These are phyloP conservation scores for Beauveria scarabaeidicola DNA, from an alignment of 2,329 filamentous ascomycete species.

Conservation along the genomic window DNA sequence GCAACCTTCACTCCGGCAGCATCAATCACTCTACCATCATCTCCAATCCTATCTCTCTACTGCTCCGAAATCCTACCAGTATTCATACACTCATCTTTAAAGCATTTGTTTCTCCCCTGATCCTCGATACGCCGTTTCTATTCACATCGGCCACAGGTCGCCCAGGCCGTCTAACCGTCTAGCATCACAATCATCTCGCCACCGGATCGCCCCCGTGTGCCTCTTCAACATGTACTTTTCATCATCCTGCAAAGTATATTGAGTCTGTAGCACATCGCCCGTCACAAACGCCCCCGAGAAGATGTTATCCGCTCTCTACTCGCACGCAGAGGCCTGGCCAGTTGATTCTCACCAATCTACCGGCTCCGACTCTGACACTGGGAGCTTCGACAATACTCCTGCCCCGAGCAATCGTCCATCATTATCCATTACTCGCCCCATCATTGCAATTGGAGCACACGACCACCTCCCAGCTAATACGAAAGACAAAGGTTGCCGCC, in stretches of 20 bases:
- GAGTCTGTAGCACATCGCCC: not conserved
- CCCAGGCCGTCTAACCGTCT: not conserved
- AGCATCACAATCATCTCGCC: not conserved
- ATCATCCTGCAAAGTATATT: not conserved
- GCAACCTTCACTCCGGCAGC: not conserved
- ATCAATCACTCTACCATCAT: not conserved
- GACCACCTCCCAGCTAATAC: not conserved
- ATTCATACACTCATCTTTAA: not conserved
- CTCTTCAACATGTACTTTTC: not conserved
- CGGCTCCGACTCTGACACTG: constrained; percentile 10
- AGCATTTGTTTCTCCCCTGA: not conserved
- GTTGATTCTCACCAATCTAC: not conserved
- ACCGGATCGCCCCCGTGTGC: not conserved
- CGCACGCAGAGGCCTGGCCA: constrained; percentile 6
- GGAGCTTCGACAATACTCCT: constrained; percentile 27
- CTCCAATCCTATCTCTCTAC: not conserved
- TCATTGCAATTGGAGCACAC: not conserved
- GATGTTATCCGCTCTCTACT: constrained; percentile 9
- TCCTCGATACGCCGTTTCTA: not conserved
- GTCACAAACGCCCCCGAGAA: not conserved
- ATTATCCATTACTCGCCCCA: constrained; percentile 15
- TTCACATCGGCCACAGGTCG: not conserved
- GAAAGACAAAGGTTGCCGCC: not conserved
- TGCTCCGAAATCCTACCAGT: not conserved
- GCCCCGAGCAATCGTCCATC: constrained; percentile 24